These are phyloP conservation scores for Ogataea pini DNA, from an alignment of 805 yeast species.

Conservation along the genomic window DNA sequence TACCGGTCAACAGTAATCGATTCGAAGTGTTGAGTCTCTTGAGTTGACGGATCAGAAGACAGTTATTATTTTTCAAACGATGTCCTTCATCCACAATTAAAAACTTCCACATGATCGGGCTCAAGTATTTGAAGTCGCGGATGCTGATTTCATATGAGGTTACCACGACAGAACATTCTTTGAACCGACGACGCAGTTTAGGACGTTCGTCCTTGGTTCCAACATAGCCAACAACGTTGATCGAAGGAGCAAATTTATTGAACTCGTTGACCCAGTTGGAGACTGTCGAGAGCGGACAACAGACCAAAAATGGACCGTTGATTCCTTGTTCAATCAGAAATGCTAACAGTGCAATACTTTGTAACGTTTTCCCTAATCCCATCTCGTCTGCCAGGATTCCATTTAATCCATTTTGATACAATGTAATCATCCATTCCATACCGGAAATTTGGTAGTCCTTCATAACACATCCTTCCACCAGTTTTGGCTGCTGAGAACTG, in stretches of 20 bases:
- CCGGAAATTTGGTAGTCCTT: conserved; percentile 90
- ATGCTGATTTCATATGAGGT: conserved; percentile 84
- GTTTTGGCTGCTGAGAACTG: conserved; percentile 49
- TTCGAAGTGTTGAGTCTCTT: conserved; percentile 69
- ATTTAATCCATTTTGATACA: conserved; percentile 90
- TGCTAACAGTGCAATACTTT: conserved; percentile 76
- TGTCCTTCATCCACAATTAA: conserved; percentile 96
- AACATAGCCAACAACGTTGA: conserved; percentile 62
- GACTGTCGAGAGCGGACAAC: conserved; percentile 82
- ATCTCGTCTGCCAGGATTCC: conserved; percentile 97
- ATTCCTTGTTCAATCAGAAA: conserved; percentile 78
- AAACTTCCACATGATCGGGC: conserved; percentile 68
- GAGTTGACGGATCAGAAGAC: conserved; percentile 69
- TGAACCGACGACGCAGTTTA: conserved; percentile 37
- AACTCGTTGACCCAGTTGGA: conserved; percentile 84
- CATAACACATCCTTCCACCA: conserved; percentile 58
- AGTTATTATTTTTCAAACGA: conserved; percentile 80
- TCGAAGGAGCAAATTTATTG: conserved; percentile 65
- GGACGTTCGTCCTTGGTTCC: conserved; percentile 64
- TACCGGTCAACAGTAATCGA: conserved; percentile 86
- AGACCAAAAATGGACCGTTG: conserved; percentile 73
- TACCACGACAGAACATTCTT: conserved; percentile 54
- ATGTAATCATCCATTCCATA: conserved; percentile 82
- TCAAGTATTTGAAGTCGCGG: conserved; percentile 60
- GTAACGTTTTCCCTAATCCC: conserved; percentile 95